phyloP scores from a whole-genome alignment of 345 rosid species.

The Populus alba region DNA sequence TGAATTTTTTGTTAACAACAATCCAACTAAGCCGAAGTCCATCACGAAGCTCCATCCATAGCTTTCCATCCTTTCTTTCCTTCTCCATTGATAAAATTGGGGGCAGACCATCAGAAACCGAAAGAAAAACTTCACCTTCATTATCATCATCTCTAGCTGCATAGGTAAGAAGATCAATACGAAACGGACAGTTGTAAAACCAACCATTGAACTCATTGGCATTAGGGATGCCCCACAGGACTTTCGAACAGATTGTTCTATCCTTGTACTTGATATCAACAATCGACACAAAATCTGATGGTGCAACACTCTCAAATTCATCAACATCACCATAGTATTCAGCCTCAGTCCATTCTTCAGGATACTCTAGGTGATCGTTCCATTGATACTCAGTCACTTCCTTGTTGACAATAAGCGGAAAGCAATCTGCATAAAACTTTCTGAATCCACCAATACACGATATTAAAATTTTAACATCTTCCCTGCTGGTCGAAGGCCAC shows the following conservation, averaged over 20 bases:
- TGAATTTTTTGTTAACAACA: slow-evolving; percentile 57
- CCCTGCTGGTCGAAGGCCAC: slow-evolving; percentile 75
- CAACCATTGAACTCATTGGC: slow-evolving; percentile 61
- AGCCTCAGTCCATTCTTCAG: slow-evolving; percentile 71
- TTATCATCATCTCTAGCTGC: slow-evolving; percentile 44
- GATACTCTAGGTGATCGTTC: slow-evolving; percentile 51
- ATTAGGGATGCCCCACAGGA: slow-evolving; percentile 70
- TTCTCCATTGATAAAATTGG: slow-evolving; percentile 59
- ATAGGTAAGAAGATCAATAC: slow-evolving; percentile 55
- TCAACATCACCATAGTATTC: slow-evolving; percentile 62
- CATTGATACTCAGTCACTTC: slow-evolving; percentile 54
- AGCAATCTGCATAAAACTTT: slow-evolving; percentile 73
- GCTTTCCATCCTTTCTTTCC: slow-evolving; percentile 70
- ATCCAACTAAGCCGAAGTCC: slow-evolving; percentile 76
- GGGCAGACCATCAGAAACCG: slow-evolving; percentile 64
- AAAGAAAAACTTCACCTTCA: slow-evolving; percentile 50
- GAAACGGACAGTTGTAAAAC: slow-evolving; percentile 73
- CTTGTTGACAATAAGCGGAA: slow-evolving; percentile 69
- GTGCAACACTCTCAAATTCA: slow-evolving; percentile 47
- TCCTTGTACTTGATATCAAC: slow-evolving; percentile 68
- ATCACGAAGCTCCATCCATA: slow-evolving; percentile 67
- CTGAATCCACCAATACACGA: slow-evolving; percentile 64
- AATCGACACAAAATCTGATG: slow-evolving; percentile 63
- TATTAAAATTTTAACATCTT: slow-evolving; percentile 59
- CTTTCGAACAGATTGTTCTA: slow-evolving; percentile 58